Percentiles rank a stretch among this genome's conserved stretches.
Evolutionary conservation across 164 flowering plant species (phyloP).

Genomic region (Nymphaea colorata): DNA sequence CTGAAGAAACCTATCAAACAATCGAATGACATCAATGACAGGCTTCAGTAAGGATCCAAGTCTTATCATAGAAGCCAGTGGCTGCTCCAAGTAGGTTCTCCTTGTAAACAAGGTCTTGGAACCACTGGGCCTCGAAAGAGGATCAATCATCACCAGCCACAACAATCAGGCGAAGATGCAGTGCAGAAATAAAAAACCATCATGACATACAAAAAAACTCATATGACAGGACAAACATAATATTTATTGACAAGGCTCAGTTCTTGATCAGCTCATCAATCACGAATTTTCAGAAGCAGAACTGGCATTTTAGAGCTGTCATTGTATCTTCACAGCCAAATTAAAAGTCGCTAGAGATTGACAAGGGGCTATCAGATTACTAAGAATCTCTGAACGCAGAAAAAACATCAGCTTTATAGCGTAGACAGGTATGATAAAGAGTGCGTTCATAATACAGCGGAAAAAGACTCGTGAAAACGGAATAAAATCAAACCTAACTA

Average conservation of each 20-base stretch:
- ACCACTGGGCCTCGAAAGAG: constrained; percentile 10
- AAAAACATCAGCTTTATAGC: too few species aligned
- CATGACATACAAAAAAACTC: not conserved
- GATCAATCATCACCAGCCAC: constrained; percentile 10
- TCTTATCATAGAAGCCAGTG: constrained; percentile 3
- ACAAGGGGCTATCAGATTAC: too few species aligned
- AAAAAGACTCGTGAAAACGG: too few species aligned
- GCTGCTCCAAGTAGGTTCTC: constrained; percentile 23
- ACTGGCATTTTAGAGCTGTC: constrained; percentile 79
- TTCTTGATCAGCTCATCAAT: constrained; percentile 60
- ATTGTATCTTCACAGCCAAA: constrained; percentile 50
- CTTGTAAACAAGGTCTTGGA: constrained; percentile 28
- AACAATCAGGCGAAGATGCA: not conserved
- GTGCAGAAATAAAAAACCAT: not conserved
- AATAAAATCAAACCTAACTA: too few species aligned
- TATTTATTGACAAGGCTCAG: constrained; percentile 38
- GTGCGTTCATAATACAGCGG: too few species aligned
- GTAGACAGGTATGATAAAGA: too few species aligned
- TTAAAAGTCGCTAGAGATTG: not conserved
- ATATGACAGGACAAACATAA: not conserved
- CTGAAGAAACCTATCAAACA: not conserved
- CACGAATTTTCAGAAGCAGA: constrained; percentile 89
- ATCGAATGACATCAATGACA: not conserved
- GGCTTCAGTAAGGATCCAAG: not conserved
- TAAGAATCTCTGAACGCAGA: too few species aligned